phyloP scores from a whole-genome alignment of 768 basidiomycete genomes.

The Lentinula lateritia region DNA sequence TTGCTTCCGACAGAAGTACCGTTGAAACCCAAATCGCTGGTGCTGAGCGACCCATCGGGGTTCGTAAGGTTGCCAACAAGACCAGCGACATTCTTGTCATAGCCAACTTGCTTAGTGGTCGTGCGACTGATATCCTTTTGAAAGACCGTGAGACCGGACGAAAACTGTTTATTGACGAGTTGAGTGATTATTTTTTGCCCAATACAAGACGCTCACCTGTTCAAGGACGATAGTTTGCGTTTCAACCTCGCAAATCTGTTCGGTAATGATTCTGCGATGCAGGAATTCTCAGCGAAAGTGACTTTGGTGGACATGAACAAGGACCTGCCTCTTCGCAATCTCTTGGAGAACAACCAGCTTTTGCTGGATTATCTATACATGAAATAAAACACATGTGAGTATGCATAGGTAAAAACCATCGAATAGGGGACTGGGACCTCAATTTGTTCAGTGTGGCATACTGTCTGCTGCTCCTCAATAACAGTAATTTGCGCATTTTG shows the following conservation, averaged over 20 bases:
- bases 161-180: background rate
- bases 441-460: constrained; percentile 14
- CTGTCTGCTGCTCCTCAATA: constrained; percentile 14
- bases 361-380: constrained; percentile 19
- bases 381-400: background rate
- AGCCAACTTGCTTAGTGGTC: constrained; percentile 15
- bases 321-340: constrained; percentile 18
- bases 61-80: constrained; percentile 13
- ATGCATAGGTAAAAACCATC: background rate
- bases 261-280: constrained; percentile 17
- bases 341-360: constrained; percentile 21
- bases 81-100: constrained; percentile 12
- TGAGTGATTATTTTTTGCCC: background rate
- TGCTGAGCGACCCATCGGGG: constrained; percentile 14
- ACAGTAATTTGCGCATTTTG: constrained; percentile 15
- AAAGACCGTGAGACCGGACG: constrained; percentile 13
- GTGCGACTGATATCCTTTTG: constrained; percentile 15
- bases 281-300: background rate
- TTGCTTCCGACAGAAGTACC: constrained; percentile 10
- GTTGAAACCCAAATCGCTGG: constrained; percentile 9
- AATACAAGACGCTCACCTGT: constrained; percentile 8
- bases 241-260: constrained; percentile 25
- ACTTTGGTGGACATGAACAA: background rate
- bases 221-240: constrained; percentile 21
- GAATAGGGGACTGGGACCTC: background rate